Evolutionary conservation across 2,329 filamentous ascomycete genomes (phyloP).

Genomic region (Neofusicoccum laricinum): DNA sequence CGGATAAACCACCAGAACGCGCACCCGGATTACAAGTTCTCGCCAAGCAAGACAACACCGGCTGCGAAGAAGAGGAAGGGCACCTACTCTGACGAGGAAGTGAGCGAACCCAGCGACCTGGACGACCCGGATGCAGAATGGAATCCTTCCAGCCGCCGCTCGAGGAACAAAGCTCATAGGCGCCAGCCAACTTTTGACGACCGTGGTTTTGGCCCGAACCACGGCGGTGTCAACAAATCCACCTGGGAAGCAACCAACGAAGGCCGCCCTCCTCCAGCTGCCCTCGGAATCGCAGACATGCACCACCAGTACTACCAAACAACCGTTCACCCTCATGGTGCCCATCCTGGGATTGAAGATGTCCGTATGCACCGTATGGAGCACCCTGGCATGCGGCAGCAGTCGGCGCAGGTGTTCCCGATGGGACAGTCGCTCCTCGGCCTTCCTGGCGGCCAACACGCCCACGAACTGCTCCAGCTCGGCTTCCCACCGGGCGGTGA

Average conservation of each 20-base stretch:
- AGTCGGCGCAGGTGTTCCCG: slow-evolving; percentile 4
- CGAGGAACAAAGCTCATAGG: not conserved
- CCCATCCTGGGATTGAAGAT: slow-evolving; percentile 30
- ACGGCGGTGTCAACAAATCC: slow-evolving; percentile 42
- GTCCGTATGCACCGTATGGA: slow-evolving; percentile 44
- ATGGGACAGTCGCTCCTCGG: slow-evolving; percentile 32
- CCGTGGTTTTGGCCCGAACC: slow-evolving; percentile 27
- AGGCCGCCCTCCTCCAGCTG: slow-evolving; percentile 46
- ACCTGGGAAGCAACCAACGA: slow-evolving; percentile 54
- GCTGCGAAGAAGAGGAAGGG: slow-evolving; percentile 49
- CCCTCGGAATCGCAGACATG: slow-evolving; percentile 43
- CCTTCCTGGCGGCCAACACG: slow-evolving; percentile 38
- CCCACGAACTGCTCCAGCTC: slow-evolving; percentile 35
- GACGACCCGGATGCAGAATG: slow-evolving; percentile 38
- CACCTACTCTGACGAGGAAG: slow-evolving; percentile 34
- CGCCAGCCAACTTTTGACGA: slow-evolving; percentile 24
- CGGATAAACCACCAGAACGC: slow-evolving; percentile 79
- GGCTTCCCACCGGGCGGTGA: slow-evolving; percentile 16
- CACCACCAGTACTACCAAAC: slow-evolving; percentile 50
- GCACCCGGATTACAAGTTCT: slow-evolving; percentile 92
- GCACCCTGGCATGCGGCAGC: not conserved
- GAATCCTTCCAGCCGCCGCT: slow-evolving; percentile 28
- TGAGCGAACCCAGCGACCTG: slow-evolving; percentile 42
- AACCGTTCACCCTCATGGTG: slow-evolving; percentile 42
- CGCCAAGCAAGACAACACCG: slow-evolving; percentile 66